Percentiles rank a stretch among this genome's conserved stretches.
phyloP scores from a whole-genome alignment of 2,329 filamentous ascomycete species.

The Byssothecium circinans region DNA sequence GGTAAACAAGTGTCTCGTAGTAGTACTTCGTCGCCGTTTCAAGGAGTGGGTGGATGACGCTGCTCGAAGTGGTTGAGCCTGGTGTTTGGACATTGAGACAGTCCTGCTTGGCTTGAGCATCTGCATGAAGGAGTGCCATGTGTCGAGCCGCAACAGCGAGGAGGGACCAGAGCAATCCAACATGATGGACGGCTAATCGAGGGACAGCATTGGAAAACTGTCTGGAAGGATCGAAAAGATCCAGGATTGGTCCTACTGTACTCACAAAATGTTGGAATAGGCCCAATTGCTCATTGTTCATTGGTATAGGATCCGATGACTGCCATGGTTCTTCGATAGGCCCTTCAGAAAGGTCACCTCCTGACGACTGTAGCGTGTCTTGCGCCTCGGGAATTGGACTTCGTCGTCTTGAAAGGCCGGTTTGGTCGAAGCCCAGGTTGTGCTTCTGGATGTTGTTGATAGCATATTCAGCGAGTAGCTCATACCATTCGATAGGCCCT shows the following conservation, averaged over 20 bases:
- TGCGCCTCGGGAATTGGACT: slow-evolving; percentile 24
- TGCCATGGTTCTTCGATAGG: slow-evolving; percentile 30
- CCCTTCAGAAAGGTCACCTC: slow-evolving; percentile 5
- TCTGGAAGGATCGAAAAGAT: slow-evolving; percentile 48
- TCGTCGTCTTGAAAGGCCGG: slow-evolving; percentile 26
- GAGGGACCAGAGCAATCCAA: slow-evolving; percentile 60
- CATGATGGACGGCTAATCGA: slow-evolving; percentile 52
- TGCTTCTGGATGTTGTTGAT: slow-evolving; percentile 41
- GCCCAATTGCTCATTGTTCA: slow-evolving; percentile 42
- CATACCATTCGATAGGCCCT: slow-evolving; percentile 54
- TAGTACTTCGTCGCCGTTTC: slow-evolving; percentile 57
- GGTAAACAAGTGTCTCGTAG: slow-evolving; percentile 63
- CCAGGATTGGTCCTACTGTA: slow-evolving; percentile 44
- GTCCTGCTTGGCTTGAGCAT: slow-evolving; percentile 20
- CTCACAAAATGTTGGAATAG: slow-evolving; percentile 47
- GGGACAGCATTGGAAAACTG: slow-evolving; percentile 42
- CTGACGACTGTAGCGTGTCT: slow-evolving; percentile 11
- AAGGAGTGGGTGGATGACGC: slow-evolving; percentile 34
- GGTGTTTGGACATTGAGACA: slow-evolving; percentile 33
- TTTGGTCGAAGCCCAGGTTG: slow-evolving; percentile 35
- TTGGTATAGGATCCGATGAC: slow-evolving; percentile 19
- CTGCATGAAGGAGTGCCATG: slow-evolving; percentile 45
- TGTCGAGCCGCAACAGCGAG: slow-evolving; percentile 60
- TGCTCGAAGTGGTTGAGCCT: slow-evolving; percentile 10
- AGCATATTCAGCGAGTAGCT: slow-evolving; percentile 50